These are phyloP conservation scores for Trichoderma sp. DNA, from an alignment of 2,329 filamentous ascomycete genomes.

Conservation along the genomic window DNA sequence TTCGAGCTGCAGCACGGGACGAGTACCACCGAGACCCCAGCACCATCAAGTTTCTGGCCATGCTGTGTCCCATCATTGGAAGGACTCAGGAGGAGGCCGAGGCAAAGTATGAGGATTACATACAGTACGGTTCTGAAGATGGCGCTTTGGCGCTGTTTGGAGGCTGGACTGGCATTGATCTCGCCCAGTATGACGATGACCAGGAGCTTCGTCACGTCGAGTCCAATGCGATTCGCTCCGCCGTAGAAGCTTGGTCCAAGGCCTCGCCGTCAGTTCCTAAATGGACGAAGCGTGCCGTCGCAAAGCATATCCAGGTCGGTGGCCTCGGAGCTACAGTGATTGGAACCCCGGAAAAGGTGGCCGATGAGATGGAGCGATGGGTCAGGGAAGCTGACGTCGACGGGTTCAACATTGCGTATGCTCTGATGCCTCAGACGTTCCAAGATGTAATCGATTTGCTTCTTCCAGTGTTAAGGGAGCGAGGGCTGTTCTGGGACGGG, in stretches of 20 bases:
- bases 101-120: conserved; percentile 52
- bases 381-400: conserved; percentile 58
- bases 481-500: conserved; percentile 60
- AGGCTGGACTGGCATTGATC: conserved; percentile 68
- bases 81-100: conserved; percentile 62
- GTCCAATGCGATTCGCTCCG: conserved; percentile 60
- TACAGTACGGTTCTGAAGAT: conserved; percentile 60
- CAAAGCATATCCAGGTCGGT: conserved; percentile 40
- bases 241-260: conserved; percentile 52
- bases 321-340: conserved; percentile 39
- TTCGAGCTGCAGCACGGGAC: conserved; percentile 53
- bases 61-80: conserved; percentile 61
- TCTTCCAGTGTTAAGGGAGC: conserved; percentile 60
- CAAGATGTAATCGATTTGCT: conserved; percentile 67
- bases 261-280: conserved; percentile 38
- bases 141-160: conserved; percentile 66
- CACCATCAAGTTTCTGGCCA: conserved; percentile 62
- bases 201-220: conserved; percentile 65
- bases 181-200: conserved; percentile 62
- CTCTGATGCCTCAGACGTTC: conserved; percentile 60
- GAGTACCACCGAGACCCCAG: conserved; percentile 55
- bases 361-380: conserved; percentile 35
- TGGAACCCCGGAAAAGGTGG: conserved; percentile 41
- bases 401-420: conserved; percentile 48
- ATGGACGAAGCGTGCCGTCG: conserved; percentile 43